These are phyloP conservation scores for Plantago major DNA, from an alignment of 257 asterid genomes.

Conservation along the genomic window DNA sequence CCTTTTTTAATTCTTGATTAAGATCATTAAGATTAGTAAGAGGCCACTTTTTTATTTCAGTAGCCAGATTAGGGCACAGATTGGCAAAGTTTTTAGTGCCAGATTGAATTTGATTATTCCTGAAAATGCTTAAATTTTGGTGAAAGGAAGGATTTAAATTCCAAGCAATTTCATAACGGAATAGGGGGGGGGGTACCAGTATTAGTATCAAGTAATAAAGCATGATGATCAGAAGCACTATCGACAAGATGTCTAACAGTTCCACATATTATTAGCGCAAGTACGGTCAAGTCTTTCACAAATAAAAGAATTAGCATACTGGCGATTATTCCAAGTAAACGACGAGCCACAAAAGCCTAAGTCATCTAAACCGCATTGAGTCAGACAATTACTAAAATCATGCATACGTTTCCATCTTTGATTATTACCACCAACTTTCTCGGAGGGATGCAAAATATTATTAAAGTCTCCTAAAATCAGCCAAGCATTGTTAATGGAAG, in stretches of 20 bases:
- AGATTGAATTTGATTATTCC: not conserved
- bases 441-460: not conserved
- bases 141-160: not conserved
- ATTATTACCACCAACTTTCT: not conserved
- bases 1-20: too few species aligned
- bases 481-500: too few species aligned
- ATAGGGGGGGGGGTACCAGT: not conserved
- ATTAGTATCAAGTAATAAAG: not conserved
- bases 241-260: not conserved
- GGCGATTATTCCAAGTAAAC: too few species aligned
- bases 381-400: not conserved
- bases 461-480: not conserved
- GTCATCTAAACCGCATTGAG: not conserved
- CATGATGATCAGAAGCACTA: too few species aligned
- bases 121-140: too few species aligned
- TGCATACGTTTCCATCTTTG: not conserved
- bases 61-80: not conserved
- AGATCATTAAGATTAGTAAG: too few species aligned
- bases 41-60: too few species aligned
- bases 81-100: too few species aligned
- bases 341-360: not conserved
- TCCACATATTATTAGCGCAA: not conserved
- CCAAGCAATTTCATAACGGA: not conserved
- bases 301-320: not conserved
- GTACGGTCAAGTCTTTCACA: not conserved